phyloP scores from a whole-genome alignment of 2,329 filamentous ascomycete species.

The Ascochyta clinopodiicola region DNA sequence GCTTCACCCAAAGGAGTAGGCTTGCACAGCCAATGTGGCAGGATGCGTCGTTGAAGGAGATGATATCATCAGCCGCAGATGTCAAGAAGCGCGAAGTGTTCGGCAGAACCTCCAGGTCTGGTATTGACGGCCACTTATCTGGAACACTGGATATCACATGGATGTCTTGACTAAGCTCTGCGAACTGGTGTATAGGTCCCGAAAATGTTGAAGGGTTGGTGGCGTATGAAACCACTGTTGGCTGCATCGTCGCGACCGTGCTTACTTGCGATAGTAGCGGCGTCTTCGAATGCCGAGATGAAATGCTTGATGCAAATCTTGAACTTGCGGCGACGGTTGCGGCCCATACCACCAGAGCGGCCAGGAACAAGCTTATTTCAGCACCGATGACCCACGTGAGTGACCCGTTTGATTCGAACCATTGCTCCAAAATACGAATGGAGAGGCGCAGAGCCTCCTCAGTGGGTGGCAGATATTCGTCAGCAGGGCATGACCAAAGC shows the following conservation, averaged over 20 bases:
- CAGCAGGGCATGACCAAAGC: conserved; percentile 29
- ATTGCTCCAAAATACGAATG: conserved; percentile 11
- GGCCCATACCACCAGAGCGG: conserved; percentile 46
- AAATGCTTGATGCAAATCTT: conserved; percentile 6
- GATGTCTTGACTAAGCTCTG: not conserved
- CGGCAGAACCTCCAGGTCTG: conserved; percentile 27
- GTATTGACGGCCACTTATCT: conserved; percentile 7
- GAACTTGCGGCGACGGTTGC: conserved; percentile 38
- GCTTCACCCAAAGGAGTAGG: conserved; percentile 43
- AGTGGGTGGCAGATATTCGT: conserved; percentile 13
- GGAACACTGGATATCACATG: conserved; percentile 3
- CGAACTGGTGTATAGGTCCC: not conserved
- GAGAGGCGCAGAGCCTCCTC: conserved; percentile 32
- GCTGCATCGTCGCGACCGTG: not conserved
- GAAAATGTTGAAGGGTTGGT: no score
- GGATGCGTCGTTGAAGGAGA: conserved; percentile 25
- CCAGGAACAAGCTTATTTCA: conserved; percentile 46
- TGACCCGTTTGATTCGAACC: conserved; percentile 31
- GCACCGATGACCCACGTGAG: conserved; percentile 35
- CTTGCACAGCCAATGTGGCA: conserved; percentile 40
- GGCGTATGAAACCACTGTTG: not conserved
- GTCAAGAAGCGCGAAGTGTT: conserved; percentile 36
- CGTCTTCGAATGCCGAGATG: not conserved
- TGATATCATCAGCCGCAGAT: conserved; percentile 27
- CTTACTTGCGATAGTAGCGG: not conserved